Evolutionary conservation across 306 rosid genomes (phyloP).

Genomic region (Hippophae tibetana): DNA sequence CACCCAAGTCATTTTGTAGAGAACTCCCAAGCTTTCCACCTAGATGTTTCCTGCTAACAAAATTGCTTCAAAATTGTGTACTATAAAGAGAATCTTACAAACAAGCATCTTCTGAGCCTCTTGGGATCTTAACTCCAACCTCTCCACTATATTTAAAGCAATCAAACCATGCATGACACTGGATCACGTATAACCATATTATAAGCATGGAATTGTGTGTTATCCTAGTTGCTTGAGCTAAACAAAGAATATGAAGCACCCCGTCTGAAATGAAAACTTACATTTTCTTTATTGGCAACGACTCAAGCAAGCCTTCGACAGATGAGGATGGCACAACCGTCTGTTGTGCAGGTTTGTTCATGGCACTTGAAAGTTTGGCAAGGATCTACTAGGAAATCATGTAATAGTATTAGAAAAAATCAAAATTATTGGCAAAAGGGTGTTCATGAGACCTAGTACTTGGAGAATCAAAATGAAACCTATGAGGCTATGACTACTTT

Average conservation of each 20-base stretch:
- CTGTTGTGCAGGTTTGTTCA: slow-evolving; percentile 98
- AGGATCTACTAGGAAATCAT: slow-evolving; percentile 55
- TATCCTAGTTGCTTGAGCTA: background rate
- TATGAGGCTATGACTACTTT: slow-evolving; percentile 9
- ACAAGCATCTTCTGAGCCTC: background rate
- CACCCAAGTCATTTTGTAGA: slow-evolving; percentile 70
- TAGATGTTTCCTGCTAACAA: slow-evolving; percentile 76
- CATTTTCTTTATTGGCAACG: slow-evolving; percentile 94
- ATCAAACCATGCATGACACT: too few species aligned
- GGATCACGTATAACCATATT: too few species aligned
- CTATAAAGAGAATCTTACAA: slow-evolving; percentile 9
- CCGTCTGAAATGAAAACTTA: slow-evolving; percentile 18
- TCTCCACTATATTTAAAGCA: too few species aligned
- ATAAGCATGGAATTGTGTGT: background rate
- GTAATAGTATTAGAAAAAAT: slow-evolving; percentile 6
- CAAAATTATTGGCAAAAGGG: background rate
- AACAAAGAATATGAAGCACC: background rate
- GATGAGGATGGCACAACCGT: slow-evolving; percentile 84
- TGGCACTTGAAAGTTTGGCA: slow-evolving; percentile 88
- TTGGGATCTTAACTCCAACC: too few species aligned
- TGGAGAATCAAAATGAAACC: slow-evolving; percentile 6
- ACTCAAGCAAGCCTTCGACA: slow-evolving; percentile 65
- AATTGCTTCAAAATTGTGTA: slow-evolving; percentile 13
- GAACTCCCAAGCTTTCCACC: slow-evolving; percentile 96
- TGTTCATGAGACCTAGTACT: slow-evolving; percentile 1